Percentiles rank a stretch among this genome's conserved stretches.
These are phyloP conservation scores for Lentinula sp. DNA, from an alignment of 768 basidiomycete species.

Conservation along the genomic window DNA sequence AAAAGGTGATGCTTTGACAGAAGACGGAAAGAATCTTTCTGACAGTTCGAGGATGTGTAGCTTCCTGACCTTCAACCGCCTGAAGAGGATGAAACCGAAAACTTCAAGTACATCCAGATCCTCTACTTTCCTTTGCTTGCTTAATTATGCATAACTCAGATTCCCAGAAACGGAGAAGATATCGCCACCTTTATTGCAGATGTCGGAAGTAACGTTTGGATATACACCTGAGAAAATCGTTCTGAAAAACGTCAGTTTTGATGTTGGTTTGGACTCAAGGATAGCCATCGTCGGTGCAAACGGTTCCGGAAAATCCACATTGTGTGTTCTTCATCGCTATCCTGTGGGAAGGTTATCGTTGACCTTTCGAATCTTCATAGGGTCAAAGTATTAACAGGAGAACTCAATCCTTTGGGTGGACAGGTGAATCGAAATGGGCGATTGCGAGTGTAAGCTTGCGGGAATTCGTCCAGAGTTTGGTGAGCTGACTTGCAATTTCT, in stretches of 20 bases:
- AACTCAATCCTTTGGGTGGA: conserved; percentile 67
- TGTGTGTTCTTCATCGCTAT: conserved; percentile 39
- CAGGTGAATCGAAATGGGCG: conserved; percentile 89
- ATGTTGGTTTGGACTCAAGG: conserved; percentile 90
- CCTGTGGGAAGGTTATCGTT: not conserved
- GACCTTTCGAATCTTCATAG: conserved; percentile 27
- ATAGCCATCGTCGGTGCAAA: conserved; percentile 95
- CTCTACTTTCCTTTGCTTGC: not conserved
- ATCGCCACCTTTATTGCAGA: conserved; percentile 90
- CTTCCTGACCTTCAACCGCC: conserved; percentile 91
- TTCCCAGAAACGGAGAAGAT: conserved; percentile 98
- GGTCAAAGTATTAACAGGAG: conserved; percentile 89
- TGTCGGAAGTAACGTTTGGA: conserved; percentile 87
- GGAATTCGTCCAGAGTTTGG: too few relatives aligned
- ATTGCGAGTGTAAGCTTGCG: conserved; percentile 64
- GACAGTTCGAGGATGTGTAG: conserved; percentile 26
- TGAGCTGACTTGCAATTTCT: not conserved
- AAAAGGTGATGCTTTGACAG: conserved; percentile 46
- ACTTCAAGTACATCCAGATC: conserved; percentile 60
- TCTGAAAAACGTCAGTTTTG: conserved; percentile 76
- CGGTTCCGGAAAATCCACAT: conserved; percentile 93
- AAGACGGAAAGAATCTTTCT: not conserved
- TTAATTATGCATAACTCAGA: conserved; percentile 27
- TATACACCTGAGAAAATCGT: conserved; percentile 75
- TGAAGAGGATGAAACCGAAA: conserved; percentile 87